Base-by-base conservation (phyloP, 2,329 filamentous ascomycete genomes). In the Fusarium anthophilum region DNA sequence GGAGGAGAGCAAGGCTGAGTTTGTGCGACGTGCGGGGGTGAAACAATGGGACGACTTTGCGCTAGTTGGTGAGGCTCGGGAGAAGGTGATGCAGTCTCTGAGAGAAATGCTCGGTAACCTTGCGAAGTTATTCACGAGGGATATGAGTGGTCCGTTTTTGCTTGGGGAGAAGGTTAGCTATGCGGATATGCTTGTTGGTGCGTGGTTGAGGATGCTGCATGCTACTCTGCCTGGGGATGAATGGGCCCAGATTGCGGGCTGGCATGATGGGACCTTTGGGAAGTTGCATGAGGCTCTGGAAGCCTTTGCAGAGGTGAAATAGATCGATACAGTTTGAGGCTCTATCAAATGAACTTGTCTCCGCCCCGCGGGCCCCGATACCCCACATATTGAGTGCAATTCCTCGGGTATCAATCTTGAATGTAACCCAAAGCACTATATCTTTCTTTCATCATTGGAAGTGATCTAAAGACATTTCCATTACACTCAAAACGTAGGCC, bases 161-260 rank as follows among this genome's bases (percentile, higher is more conserved):
- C 80, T 88, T 5, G 88, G 87, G 0, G 54, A 70, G 3, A 76
- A 72, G 76, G 82, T 83, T 2, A 85, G 76, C 50, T 90, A 90
- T 81, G 88, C 87, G 3, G 89, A 91, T 74, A 75, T 90, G 2
- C 88, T 90, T 39, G 84, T 91, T 2, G 89, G 88, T 4, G 87
- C 81, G 2, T 91, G 89, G 89, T 63, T 91, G 77, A 81, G 83
- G 11, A 87, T 89, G 84, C 73, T 85, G 60, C 69, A 73, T 8
- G 77, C 45, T 20, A 82, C 81, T 32, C 75, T 90, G 61, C 84
- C 84, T 2, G 59, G 74, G 61, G 68, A 74, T 6, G 88, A 90
- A 65, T 90, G 87, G 87, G 75, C 85, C 67, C 79, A 83, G 60
- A 67, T 88, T 17, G 81, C 75, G 53, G 70, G 76, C 1, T 91